These are phyloP conservation scores for Exsudoporus frostii DNA, from an alignment of 768 basidiomycete species.

Conservation along the genomic window DNA sequence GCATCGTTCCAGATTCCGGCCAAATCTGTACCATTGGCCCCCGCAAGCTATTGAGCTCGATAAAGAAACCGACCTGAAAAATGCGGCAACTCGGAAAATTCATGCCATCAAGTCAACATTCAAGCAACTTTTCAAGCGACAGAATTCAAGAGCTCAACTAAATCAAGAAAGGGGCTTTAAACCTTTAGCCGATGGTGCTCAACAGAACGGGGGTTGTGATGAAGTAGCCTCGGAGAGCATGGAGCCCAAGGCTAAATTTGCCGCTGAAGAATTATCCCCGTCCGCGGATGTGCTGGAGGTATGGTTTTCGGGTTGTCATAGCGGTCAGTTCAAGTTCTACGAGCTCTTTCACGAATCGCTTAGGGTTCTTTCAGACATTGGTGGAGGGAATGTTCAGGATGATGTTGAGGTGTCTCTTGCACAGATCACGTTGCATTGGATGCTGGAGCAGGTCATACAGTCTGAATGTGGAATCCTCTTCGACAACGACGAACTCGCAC, in stretches of 20 bases:
- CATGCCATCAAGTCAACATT: background rate
- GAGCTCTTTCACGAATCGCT: background rate
- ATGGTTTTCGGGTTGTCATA: slow-evolving; percentile 76
- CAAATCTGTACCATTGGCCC: slow-evolving; percentile 57
- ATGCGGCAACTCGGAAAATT: background rate
- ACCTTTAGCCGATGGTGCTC: background rate
- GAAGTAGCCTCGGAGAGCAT: background rate
- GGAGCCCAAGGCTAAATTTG: background rate
- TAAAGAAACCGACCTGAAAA: background rate
- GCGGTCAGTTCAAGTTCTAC: slow-evolving; percentile 42
- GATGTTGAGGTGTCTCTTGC: slow-evolving; percentile 40
- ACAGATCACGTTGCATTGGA: slow-evolving; percentile 71
- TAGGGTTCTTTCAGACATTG: slow-evolving; percentile 49
- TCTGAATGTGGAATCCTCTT: slow-evolving; percentile 62
- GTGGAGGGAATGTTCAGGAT: slow-evolving; percentile 58
- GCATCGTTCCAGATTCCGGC: slow-evolving; percentile 65
- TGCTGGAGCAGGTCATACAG: slow-evolving; percentile 63
- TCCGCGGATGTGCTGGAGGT: slow-evolving; percentile 65
- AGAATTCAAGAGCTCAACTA: background rate
- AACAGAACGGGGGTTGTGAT: background rate
- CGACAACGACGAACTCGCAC: slow-evolving; percentile 44
- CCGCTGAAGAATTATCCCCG: background rate
- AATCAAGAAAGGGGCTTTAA: background rate
- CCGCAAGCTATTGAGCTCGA: slow-evolving; percentile 28
- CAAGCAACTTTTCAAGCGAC: background rate